Evolutionary conservation across 306 rosid species (phyloP).

Genomic region (Begonia masoniana): DNA sequence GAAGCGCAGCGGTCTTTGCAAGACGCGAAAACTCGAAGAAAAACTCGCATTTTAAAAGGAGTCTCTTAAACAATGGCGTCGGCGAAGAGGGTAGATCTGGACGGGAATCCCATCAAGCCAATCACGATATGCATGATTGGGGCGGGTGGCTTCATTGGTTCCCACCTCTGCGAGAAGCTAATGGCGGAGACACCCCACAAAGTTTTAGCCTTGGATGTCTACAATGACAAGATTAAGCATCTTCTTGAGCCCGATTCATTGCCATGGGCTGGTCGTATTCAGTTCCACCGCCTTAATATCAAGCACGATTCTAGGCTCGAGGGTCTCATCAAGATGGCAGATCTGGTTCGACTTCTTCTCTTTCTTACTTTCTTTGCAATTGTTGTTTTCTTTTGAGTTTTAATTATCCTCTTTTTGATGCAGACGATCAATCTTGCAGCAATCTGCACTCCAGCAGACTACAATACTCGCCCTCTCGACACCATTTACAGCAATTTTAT

Average conservation of each 20-base stretch:
- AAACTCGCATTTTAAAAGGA: neutral
- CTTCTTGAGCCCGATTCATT: constrained; percentile 53
- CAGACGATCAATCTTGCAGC: constrained; percentile 93
- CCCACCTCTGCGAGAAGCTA: constrained; percentile 84
- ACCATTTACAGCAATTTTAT: constrained; percentile 92
- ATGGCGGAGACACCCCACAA: constrained; percentile 72
- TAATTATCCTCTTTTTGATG: neutral
- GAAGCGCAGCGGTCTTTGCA: no score
- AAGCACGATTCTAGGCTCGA: constrained; percentile 83
- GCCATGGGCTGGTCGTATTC: constrained; percentile 71
- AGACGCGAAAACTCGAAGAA: neutral
- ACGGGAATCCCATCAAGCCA: constrained; percentile 60
- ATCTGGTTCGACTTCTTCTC: constrained; percentile 39
- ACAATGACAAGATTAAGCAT: constrained; percentile 83
- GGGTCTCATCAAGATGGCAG: constrained; percentile 78
- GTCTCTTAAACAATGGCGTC: constrained; percentile 37
- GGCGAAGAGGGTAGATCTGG: constrained; percentile 54
- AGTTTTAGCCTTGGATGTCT: constrained; percentile 70
- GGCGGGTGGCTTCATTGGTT: constrained; percentile 91
- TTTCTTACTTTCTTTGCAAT: neutral
- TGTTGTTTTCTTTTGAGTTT: neutral
- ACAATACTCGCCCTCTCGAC: constrained; percentile 85
- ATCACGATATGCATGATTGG: constrained; percentile 91
- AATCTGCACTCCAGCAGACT: constrained; percentile 89
- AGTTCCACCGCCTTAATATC: constrained; percentile 86